These are phyloP conservation scores for Phialocephala subalpina DNA, from an alignment of 2,329 filamentous ascomycete species.

Conservation along the genomic window DNA sequence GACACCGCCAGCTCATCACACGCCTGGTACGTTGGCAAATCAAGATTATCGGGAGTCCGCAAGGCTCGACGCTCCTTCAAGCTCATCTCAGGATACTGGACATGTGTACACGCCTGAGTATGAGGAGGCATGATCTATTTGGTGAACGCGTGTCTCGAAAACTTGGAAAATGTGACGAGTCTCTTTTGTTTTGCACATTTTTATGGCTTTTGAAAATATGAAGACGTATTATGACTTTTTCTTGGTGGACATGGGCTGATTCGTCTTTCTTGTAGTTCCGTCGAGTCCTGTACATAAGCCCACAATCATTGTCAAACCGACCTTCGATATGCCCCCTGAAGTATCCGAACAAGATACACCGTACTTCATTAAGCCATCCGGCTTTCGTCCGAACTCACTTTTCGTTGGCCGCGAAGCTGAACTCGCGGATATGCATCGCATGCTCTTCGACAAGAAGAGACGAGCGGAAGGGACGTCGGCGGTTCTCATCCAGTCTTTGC, in stretches of 20 bases:
- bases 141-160: neutral
- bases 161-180: neutral
- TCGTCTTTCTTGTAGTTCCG: slow-evolving; percentile 42
- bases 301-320: slow-evolving; percentile 36
- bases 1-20: neutral
- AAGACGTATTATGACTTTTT: slow-evolving; percentile 2
- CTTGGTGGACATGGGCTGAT: slow-evolving; percentile 42
- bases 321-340: slow-evolving; percentile 17
- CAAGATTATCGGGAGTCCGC: neutral
- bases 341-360: slow-evolving; percentile 26
- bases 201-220: neutral
- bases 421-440: slow-evolving; percentile 63
- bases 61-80: slow-evolving; percentile 13
- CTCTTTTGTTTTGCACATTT: neutral
- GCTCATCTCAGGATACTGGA: neutral
- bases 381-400: slow-evolving; percentile 68
- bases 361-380: slow-evolving; percentile 57
- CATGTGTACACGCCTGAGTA: slow-evolving; percentile 10
- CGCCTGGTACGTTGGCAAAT: slow-evolving; percentile 3
- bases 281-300: slow-evolving; percentile 38
- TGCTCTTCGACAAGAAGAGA: slow-evolving; percentile 64
- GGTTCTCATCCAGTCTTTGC: slow-evolving; percentile 69
- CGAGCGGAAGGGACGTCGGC: slow-evolving; percentile 66
- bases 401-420: slow-evolving; percentile 69
- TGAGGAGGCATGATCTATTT: neutral